Evolutionary conservation across 2,329 filamentous ascomycete genomes (phyloP).

Genomic region (Claviceps purpurea): DNA sequence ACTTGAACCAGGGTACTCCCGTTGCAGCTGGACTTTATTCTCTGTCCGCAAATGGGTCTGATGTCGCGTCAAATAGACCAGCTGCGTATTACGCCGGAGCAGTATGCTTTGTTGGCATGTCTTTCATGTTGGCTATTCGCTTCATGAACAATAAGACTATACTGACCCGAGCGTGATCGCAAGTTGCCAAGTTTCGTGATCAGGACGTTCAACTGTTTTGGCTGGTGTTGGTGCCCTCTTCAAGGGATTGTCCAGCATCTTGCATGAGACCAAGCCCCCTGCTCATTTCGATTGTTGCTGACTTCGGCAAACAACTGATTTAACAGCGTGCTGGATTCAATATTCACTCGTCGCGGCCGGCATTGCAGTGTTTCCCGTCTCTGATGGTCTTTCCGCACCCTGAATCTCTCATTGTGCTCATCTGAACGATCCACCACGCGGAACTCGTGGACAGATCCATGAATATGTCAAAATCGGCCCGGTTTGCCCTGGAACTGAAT

Average conservation of each 20-base stretch:
- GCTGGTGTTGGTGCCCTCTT: too few relatives aligned
- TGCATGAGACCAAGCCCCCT: slow-evolving; percentile 12
- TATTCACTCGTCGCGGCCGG: not conserved
- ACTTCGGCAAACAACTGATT: slow-evolving; percentile 14
- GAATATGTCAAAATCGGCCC: slow-evolving; percentile 17
- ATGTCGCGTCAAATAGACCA: slow-evolving; percentile 11
- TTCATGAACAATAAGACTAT: slow-evolving; percentile 3
- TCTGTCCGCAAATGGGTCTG: slow-evolving; percentile 7
- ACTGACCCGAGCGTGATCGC: slow-evolving; percentile 2
- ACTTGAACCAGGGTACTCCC: slow-evolving; percentile 12
- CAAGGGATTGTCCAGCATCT: too few relatives aligned
- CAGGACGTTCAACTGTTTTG: too few relatives aligned
- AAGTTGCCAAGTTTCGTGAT: not conserved
- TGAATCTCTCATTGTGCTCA: slow-evolving; percentile 18
- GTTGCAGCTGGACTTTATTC: slow-evolving; percentile 15
- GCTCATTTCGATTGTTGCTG: slow-evolving; percentile 15
- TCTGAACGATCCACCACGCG: slow-evolving; percentile 18
- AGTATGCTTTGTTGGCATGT: slow-evolving; percentile 11
- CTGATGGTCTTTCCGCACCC: slow-evolving; percentile 10
- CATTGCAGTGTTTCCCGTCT: not conserved
- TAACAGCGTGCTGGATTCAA: slow-evolving; percentile 11
- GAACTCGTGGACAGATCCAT: slow-evolving; percentile 19
- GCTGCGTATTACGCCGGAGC: slow-evolving; percentile 16
- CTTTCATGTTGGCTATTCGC: slow-evolving; percentile 8
- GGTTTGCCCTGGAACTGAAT: slow-evolving; percentile 12